A percentile compares a stretch with the other conserved stretches of the same genome.
phyloP scores from a whole-genome alignment of 768 basidiomycete species.

The Trametopsis cervina region DNA sequence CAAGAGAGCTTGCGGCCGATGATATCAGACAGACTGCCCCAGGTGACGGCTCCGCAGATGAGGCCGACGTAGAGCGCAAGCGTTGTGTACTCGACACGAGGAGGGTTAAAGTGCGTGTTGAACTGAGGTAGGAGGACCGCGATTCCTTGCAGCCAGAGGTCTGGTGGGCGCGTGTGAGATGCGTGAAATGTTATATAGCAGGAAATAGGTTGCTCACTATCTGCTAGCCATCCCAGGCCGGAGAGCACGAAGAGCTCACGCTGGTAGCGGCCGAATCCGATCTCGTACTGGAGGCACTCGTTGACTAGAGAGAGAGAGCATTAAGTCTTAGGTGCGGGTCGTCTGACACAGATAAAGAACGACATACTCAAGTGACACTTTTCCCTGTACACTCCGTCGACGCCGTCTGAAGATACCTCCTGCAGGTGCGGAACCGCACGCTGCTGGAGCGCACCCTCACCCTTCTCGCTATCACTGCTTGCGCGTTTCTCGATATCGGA shows the following conservation, averaged over 20 bases:
- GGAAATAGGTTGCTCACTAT: not conserved
- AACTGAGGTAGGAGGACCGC: not conserved
- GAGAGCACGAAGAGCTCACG: not conserved
- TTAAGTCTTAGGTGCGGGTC: not conserved
- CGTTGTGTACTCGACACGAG: not conserved
- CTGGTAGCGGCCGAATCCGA: not conserved
- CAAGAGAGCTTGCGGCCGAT: not conserved
- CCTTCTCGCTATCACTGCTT: not conserved
- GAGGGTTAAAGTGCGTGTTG: not conserved
- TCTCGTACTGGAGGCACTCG: not conserved
- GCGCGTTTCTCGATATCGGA: not conserved
- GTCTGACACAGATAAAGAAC: not conserved
- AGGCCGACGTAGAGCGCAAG: conserved; percentile 1
- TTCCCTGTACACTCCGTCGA: not conserved
- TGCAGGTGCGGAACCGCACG: not conserved
- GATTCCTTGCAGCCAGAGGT: not conserved
- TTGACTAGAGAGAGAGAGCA: not conserved
- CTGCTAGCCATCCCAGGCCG: not conserved
- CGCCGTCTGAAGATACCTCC: not conserved
- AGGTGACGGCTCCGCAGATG: not conserved
- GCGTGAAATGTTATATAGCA: not conserved
- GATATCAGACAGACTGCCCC: not conserved
- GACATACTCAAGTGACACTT: not conserved
- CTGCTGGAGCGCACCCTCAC: not conserved
- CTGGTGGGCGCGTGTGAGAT: not conserved